Evolutionary conservation across 208 protist species (phyloP).

Genomic region (Novymonas esmeraldas): DNA sequence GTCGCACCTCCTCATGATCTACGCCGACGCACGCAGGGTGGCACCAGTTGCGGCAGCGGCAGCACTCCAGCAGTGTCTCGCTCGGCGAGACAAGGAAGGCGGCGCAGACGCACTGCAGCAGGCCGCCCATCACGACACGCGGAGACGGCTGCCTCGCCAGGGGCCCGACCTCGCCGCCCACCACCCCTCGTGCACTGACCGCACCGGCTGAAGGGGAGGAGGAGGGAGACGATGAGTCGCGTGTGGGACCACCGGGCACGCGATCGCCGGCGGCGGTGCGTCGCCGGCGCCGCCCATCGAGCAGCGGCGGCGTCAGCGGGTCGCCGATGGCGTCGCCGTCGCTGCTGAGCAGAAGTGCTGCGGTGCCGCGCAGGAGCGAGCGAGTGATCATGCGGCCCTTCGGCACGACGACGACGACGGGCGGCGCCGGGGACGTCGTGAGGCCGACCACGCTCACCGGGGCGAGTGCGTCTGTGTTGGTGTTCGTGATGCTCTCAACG

Average conservation of each 20-base stretch:
- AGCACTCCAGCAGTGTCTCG: slow-evolving; percentile 74
- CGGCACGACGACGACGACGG: slow-evolving; percentile 22
- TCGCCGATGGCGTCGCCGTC: neutral
- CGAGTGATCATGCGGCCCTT: slow-evolving; percentile 71
- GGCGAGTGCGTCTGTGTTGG: neutral
- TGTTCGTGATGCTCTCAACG: neutral
- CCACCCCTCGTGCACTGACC: neutral
- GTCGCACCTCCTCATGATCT: slow-evolving; percentile 52
- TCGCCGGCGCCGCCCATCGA: slow-evolving; percentile 3
- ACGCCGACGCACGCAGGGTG: slow-evolving; percentile 82
- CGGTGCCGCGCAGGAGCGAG: slow-evolving; percentile 48
- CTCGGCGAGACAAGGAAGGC: slow-evolving; percentile 61
- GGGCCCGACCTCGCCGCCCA: too few species aligned
- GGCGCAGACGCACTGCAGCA: slow-evolving; percentile 76
- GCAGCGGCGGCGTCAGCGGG: neutral
- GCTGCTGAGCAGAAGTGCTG: slow-evolving; percentile 15
- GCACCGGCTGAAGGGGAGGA: neutral
- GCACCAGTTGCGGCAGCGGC: slow-evolving; percentile 68
- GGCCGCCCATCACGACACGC: slow-evolving; percentile 49
- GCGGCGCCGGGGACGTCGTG: neutral
- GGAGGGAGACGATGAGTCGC: neutral
- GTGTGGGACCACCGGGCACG: neutral
- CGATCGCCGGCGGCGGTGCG: neutral
- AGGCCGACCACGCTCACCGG: neutral
- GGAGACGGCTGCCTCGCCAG: too few species aligned